Percentiles rank a stretch among this genome's conserved stretches.
These are phyloP conservation scores for Lagenidium giganteum DNA, from an alignment of 352 stramenopile species.

Conservation along the genomic window DNA sequence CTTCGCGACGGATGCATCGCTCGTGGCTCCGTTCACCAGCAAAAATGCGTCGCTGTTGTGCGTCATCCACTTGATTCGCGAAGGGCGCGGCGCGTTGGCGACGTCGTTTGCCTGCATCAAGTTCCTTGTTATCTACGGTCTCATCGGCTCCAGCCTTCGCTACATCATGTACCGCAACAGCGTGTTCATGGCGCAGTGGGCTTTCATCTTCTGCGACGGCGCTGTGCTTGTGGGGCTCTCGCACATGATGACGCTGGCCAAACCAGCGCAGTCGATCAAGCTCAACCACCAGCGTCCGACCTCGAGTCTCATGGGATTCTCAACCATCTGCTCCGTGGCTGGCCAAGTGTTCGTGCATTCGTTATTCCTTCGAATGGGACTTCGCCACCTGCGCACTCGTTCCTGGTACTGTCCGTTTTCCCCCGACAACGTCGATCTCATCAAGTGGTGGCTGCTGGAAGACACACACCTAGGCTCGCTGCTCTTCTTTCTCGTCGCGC, in stretches of 20 bases:
- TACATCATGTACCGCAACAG: constrained; percentile 58
- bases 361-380: constrained; percentile 22
- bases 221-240: constrained; percentile 49
- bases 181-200: constrained; percentile 57
- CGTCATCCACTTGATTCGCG: constrained; percentile 78
- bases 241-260: constrained; percentile 55
- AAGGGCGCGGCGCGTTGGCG: constrained; percentile 82
- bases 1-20: constrained; percentile 84
- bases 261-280: constrained; percentile 28
- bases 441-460: constrained; percentile 20
- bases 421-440: constrained; percentile 11
- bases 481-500: constrained; percentile 16
- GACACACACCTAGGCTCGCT: constrained; percentile 14
- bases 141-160: constrained; percentile 58
- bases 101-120: constrained; percentile 85
- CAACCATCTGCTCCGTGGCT: constrained; percentile 25
- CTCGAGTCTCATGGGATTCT: constrained; percentile 35
- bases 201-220: constrained; percentile 58
- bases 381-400: constrained; percentile 12
- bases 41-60: constrained; percentile 65
- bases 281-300: constrained; percentile 31
- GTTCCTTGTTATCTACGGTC: constrained; percentile 83
- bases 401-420: constrained; percentile 21
- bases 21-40: constrained; percentile 80
- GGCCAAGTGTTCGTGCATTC: constrained; percentile 36